Conservation (phyloP, 768 basidiomycete species). For the Tubosaeta sp. region DNA sequence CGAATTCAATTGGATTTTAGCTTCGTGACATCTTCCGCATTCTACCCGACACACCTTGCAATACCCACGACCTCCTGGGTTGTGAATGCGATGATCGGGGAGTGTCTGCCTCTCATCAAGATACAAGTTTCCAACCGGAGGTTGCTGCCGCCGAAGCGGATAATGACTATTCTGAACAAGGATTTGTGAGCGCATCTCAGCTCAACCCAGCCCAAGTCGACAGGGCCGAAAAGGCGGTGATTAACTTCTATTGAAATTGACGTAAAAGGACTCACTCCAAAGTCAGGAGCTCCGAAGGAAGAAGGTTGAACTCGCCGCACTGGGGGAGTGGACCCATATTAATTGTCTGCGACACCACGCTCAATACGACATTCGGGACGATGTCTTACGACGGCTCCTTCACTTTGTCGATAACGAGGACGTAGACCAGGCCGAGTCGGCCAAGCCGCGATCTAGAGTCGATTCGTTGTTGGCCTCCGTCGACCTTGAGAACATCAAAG, state of each 20-base stretch:
- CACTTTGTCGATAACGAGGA: constrained; percentile 16
- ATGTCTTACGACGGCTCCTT: constrained; percentile 52
- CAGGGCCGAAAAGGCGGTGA: constrained; percentile 52
- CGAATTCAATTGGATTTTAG: constrained; percentile 35
- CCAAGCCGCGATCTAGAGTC: constrained; percentile 23
- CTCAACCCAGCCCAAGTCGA: constrained; percentile 43
- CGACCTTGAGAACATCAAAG: constrained; percentile 44
- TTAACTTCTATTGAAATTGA: constrained; percentile 10
- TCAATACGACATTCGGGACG: constrained; percentile 56
- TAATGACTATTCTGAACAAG: constrained; percentile 31
- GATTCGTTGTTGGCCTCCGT: constrained; percentile 38
- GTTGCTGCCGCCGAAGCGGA: constrained; percentile 27
- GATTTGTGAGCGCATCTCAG: constrained; percentile 66
- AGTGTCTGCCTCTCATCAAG: constrained; percentile 1
- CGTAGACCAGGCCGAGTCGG: constrained; percentile 5
- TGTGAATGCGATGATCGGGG: constrained; percentile 57
- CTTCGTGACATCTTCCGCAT: constrained; percentile 92
- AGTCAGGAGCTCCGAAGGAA: constrained; percentile 63
- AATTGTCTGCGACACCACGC: constrained; percentile 55
- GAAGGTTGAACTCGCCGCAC: constrained; percentile 60
- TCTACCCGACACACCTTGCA: constrained; percentile 71
- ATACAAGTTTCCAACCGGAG: constrained; percentile 16
- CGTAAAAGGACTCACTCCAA: constrained; percentile 1
- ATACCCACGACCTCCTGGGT: constrained; percentile 89
- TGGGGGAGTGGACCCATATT: constrained; percentile 84